Evolutionary conservation across 2,329 filamentous ascomycete genomes (phyloP), one percentile per base, ranked within the genome.

Genomic region (Neofusicoccum parvum): DNA sequence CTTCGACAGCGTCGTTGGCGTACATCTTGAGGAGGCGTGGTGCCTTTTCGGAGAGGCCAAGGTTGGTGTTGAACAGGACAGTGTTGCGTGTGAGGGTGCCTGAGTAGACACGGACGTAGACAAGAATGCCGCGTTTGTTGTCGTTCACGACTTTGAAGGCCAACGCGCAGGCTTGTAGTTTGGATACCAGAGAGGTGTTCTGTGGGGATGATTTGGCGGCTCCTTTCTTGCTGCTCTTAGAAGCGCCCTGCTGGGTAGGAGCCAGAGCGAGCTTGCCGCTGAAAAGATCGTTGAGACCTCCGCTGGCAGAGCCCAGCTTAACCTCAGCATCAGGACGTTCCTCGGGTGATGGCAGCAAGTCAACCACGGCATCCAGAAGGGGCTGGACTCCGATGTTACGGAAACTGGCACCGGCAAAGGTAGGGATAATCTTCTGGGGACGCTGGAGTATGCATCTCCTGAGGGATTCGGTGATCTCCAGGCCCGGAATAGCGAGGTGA

Each of bases 71-170:
- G 87, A 90, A 98, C 32, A 96, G 86, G 2, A 88, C 81, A 10
- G 88, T 85, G 70, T 92, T 92, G 53, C 89, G 88, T 66, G 88
- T 87, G 62, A 99, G 81, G 1, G 87, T 86, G 10, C 95, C 95
- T 32, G 92, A 91, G 77, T 98, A 98, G 7, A 97, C 92, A 46
- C 95, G 88, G 10, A 98, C 90, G 73, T 96, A 98, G 68, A 96
- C 93, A 66, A 98, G 84, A 63, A 96, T 90, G 17, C 95, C 95
- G 65, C 93, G 89, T 69, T 90, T 90, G 9, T 91, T 82, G 72
- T 98, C 94, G 69, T 94, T 90, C 69, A 95, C 92, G 5, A 98
- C 95, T 78, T 99, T 99, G 85, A 98, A 99, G 7, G 89, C 89
- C 27, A 92, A 77, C 1, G 88, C 88, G 70, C 89, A 91, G 37